Base-by-base conservation (phyloP, 2,329 filamentous ascomycete species). In the Phialophora expanda region DNA sequence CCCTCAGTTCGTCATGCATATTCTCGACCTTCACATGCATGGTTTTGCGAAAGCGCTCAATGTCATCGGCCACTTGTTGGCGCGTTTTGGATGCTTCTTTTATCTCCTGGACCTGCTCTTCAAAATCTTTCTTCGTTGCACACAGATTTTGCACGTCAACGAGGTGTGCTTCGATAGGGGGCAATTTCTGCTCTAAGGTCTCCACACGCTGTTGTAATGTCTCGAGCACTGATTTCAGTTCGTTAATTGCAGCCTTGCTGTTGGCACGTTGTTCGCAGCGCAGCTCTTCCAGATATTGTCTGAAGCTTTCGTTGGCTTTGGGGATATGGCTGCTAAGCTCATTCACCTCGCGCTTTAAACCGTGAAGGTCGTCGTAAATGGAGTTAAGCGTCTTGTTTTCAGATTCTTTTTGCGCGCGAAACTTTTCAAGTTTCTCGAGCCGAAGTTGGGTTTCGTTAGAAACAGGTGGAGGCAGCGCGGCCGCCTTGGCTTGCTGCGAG, bases 401-500 rank as follows among this genome's bases (percentile, higher is more conserved):
- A n/a, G 28, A 41, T 17, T 34, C 22, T 41, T 61, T 30, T 20
- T 62, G 41, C 4, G 20, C 20, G 2, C 28, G 11, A 12, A 44
- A n/a, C 11, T 55, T 34, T n/a, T 62, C 50, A 14, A 50, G 55
- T 26, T 38, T 55, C 28, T 17, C 28, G 14, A 55, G 41, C 20
- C 30, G 30, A 8, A 9, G 32, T n/a, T 14, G 26, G 28, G 5
- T 4, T 14, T 60, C 24, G 12, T 32, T 22, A 22, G 32, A 56
- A 14, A 20, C n/a, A 20, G 14, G 53, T 55, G 53, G 26, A 20
- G 34, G 44, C 28, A 22, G 41, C 28, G 44, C n/a, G 22, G 26
- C 44, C 2, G 28, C 24, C 17, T 44, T 46, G 12, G n/a, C 48
- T 59, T 66, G 59, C 14, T 60, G 56, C 51, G 64, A 50, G n/a